These are phyloP conservation scores for Pichia paraexigua DNA, from an alignment of 805 yeast genomes.

Conservation along the genomic window DNA sequence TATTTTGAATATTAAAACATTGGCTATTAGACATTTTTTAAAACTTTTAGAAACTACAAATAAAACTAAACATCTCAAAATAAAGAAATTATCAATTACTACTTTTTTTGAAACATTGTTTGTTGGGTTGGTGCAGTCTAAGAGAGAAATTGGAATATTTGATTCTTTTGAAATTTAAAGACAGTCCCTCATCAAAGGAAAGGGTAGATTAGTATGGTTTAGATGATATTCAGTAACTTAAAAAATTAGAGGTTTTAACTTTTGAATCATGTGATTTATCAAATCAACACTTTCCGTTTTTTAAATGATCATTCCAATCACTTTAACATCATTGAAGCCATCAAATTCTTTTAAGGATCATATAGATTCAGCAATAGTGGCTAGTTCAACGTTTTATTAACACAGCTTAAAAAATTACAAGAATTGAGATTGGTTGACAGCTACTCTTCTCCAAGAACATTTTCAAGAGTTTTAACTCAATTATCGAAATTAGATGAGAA, in stretches of 20 bases:
- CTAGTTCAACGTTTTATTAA: not conserved
- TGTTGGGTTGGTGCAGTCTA: too few species aligned
- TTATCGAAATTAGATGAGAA: not conserved
- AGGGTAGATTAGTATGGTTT: too few species aligned
- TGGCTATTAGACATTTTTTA: too few species aligned
- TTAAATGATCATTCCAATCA: not conserved
- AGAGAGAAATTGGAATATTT: too few species aligned
- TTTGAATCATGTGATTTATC: not conserved
- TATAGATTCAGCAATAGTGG: too few species aligned
- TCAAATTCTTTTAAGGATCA: not conserved
- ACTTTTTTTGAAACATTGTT: too few species aligned
- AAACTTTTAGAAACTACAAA: not conserved
- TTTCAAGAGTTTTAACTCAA: not conserved
- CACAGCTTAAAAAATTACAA: not conserved
- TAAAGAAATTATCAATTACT: not conserved
- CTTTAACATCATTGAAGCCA: not conserved
- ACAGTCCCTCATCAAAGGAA: not conserved
- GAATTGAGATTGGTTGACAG: not conserved
- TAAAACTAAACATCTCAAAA: too few species aligned
- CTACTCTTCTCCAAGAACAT: not conserved
- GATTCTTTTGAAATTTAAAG: too few species aligned
- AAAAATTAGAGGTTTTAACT: not conserved
- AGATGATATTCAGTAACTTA: not conserved
- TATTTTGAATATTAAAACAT: too few species aligned
- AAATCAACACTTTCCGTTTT: not conserved